Conservation (phyloP, 768 basidiomycete genomes). For the Boletus rufocinnamomeus region DNA sequence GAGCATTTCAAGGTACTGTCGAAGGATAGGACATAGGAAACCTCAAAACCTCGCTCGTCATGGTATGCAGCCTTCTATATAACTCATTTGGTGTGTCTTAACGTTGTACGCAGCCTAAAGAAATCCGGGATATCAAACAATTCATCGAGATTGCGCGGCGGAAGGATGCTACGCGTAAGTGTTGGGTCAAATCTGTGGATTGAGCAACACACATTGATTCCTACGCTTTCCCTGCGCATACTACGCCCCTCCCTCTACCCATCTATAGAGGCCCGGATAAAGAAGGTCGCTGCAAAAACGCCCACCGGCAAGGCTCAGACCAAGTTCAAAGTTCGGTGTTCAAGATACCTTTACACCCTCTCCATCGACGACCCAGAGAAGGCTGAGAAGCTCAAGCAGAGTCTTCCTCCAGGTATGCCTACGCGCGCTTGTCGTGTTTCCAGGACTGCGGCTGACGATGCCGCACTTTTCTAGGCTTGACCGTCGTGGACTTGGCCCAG, state of each 20-base stretch:
- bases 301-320: conserved; percentile 76
- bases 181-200: not conserved
- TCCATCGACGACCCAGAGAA: conserved; percentile 95
- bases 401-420: conserved; percentile 86
- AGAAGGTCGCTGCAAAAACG: conserved; percentile 78
- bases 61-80: conserved; percentile 24
- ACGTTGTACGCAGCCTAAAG: conserved; percentile 72
- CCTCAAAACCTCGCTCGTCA: conserved; percentile 23
- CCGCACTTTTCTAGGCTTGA: conserved; percentile 54
- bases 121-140: conserved; percentile 97
- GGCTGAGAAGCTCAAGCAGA: conserved; percentile 96
- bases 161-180: conserved; percentile 95
- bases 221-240: not conserved
- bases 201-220: conserved; percentile 4
- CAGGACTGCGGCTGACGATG: not conserved
- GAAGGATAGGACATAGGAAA: conserved; percentile 5
- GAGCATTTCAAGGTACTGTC: not conserved
- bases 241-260: not conserved
- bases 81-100: not conserved
- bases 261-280: conserved; percentile 91
- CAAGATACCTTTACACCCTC: conserved; percentile 96
- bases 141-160: conserved; percentile 97
- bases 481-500: conserved; percentile 65
- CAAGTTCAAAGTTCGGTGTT: conserved; percentile 99
- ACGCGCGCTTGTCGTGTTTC: not conserved